These are phyloP conservation scores for Chlamydomonas schloesseri DNA, from an alignment of 139 green algal species.

Conservation along the genomic window DNA sequence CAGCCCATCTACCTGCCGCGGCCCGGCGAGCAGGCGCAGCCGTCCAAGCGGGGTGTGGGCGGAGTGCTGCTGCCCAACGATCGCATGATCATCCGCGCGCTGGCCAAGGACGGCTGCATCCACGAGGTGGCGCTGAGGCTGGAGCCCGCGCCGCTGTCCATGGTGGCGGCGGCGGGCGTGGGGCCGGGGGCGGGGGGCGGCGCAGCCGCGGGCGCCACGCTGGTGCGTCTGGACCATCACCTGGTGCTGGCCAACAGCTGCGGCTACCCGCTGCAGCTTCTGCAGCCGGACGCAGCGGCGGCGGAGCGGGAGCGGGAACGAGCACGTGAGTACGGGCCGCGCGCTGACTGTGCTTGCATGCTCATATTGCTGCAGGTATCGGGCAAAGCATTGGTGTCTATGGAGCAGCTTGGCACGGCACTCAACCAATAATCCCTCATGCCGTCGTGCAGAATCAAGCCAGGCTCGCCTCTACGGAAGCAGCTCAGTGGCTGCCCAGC, in stretches of 20 bases:
- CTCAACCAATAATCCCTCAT: no score
- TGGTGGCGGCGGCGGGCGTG: not conserved
- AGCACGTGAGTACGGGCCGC: no score
- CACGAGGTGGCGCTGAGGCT: constrained; percentile 73
- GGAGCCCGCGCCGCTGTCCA: constrained; percentile 43
- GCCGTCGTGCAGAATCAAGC: no score
- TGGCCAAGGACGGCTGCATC: constrained; percentile 53
- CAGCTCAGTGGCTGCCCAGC: no score
- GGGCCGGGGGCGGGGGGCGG: not conserved
- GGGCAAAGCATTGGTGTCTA: no score
- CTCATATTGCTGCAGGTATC: no score
- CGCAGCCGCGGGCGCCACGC: not conserved
- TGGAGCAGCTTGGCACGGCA: no score
- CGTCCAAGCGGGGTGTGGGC: not conserved
- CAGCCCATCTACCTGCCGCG: constrained; percentile 41
- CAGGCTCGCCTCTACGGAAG: no score
- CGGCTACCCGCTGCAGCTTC: constrained; percentile 74
- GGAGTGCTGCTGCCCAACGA: not conserved
- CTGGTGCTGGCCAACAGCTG: constrained; percentile 83
- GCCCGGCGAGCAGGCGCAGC: constrained; percentile 23
- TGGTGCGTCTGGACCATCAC: constrained; percentile 72
- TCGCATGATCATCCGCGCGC: constrained; percentile 24
- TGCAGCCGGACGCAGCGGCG: constrained; percentile 66
- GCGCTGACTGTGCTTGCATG: no score
- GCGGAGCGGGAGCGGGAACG: not conserved